Evolutionary conservation across 2,329 filamentous ascomycete genomes (phyloP).

Genomic region (Pseudogymnoascus sp.): DNA sequence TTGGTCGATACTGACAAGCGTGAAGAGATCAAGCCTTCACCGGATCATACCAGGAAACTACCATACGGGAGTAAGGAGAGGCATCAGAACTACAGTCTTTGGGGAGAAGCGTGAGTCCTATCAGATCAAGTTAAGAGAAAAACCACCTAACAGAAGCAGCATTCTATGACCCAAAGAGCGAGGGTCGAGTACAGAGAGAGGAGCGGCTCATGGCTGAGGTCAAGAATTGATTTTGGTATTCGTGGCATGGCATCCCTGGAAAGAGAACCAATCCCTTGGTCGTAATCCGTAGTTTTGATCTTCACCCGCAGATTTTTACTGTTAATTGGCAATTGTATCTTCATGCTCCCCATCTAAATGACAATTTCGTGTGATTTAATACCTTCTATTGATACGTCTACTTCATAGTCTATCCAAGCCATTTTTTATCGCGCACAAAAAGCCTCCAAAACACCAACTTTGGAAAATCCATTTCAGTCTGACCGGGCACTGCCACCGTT

Average conservation of each 20-base stretch:
- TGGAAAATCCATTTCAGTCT: background rate
- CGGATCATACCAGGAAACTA: constrained; percentile 23
- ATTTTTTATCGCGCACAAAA: background rate
- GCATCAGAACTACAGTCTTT: constrained; percentile 23
- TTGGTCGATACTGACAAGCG: constrained; percentile 11
- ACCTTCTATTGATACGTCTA: background rate
- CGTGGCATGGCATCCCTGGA: background rate
- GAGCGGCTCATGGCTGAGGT: constrained; percentile 13
- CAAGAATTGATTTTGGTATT: background rate
- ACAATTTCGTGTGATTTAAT: background rate
- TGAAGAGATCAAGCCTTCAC: constrained; percentile 20
- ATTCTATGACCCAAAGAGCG: constrained; percentile 22
- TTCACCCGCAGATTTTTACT: background rate
- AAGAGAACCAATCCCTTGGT: background rate
- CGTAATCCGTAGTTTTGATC: background rate
- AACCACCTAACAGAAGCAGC: constrained; percentile 15
- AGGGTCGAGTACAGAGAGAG: constrained; percentile 18
- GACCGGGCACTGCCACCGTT: background rate
- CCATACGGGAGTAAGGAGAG: constrained; percentile 16
- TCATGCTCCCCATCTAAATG: background rate
- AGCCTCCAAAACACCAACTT: background rate
- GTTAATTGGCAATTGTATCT: background rate
- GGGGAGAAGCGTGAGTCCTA: constrained; percentile 22
- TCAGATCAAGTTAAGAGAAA: background rate
- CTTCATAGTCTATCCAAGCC: background rate